Evolutionary conservation across 148 eudicot genomes (phyloP).

Genomic region (Vaccinium corymbosum): DNA sequence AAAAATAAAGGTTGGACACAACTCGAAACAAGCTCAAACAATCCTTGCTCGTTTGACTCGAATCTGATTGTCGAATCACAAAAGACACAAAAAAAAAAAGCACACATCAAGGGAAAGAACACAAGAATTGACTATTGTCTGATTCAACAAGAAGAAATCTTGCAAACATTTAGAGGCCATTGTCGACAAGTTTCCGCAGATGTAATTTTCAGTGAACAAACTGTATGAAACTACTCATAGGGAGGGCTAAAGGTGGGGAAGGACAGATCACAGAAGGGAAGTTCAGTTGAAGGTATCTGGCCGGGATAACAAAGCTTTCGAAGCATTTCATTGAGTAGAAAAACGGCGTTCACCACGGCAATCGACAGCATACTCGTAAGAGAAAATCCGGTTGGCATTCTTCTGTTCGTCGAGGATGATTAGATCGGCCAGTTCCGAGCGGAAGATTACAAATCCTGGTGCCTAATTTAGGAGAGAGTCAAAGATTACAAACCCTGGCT

Average conservation of each 20-base stretch:
- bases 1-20: neutral
- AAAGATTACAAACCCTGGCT: too few relatives aligned
- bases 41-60: neutral
- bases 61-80: neutral
- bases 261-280: too few relatives aligned
- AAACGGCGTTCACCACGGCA: neutral
- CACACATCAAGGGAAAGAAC: neutral
- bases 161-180: neutral
- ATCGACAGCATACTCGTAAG: constrained; percentile 20
- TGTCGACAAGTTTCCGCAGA: neutral
- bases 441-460: too few relatives aligned
- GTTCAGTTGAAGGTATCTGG: too few relatives aligned
- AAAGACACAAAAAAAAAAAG: neutral
- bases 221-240: neutral
- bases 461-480: too few relatives aligned
- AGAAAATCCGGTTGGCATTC: constrained; percentile 34
- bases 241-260: too few relatives aligned
- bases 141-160: neutral
- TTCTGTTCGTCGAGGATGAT: constrained; percentile 49
- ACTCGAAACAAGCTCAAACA: neutral
- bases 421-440: constrained; percentile 31
- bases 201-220: neutral
- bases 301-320: too few relatives aligned
- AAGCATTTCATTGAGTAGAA: neutral
- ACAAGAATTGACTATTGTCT: neutral